A percentile compares a stretch with the other conserved stretches of the same genome.
Conservation (phyloP, 352 stramenopile species). For the Globisporangium middletonii region DNA sequence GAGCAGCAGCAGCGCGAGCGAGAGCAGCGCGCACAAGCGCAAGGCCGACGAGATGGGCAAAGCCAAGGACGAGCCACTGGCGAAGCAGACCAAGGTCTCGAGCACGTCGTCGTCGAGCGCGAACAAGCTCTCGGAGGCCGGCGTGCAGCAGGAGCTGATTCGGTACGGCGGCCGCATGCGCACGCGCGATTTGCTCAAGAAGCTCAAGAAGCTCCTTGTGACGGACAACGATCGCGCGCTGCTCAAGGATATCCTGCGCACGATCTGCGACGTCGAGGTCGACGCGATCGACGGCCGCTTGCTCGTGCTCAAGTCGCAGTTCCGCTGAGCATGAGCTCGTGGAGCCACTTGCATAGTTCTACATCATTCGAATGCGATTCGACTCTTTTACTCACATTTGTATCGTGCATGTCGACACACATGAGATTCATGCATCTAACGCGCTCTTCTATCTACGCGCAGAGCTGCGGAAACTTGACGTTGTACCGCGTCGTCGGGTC, state of each 20-base stretch:
- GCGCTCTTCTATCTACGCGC: slow-evolving; percentile 12
- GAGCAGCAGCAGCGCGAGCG: slow-evolving; percentile 19
- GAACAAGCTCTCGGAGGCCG: slow-evolving; percentile 72
- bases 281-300: slow-evolving; percentile 78
- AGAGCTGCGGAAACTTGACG: slow-evolving; percentile 64
- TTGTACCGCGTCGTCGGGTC: slow-evolving; percentile 72
- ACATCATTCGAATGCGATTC: neutral
- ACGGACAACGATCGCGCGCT: slow-evolving; percentile 78
- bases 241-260: slow-evolving; percentile 84
- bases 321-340: slow-evolving; percentile 44
- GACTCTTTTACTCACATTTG: too few species aligned
- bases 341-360: neutral
- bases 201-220: slow-evolving; percentile 76
- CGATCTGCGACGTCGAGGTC: slow-evolving; percentile 83
- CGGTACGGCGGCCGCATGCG: slow-evolving; percentile 79
- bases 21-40: slow-evolving; percentile 28
- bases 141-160: slow-evolving; percentile 80
- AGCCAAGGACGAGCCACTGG: slow-evolving; percentile 38
- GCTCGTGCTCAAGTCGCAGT: slow-evolving; percentile 84
- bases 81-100: slow-evolving; percentile 31
- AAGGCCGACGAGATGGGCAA: slow-evolving; percentile 31
- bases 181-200: slow-evolving; percentile 67
- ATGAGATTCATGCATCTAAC: too few species aligned
- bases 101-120: slow-evolving; percentile 17
- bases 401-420: too few species aligned